Conservation (phyloP, 164 flowering plant species). For the Warburgia ugandensis region DNA sequence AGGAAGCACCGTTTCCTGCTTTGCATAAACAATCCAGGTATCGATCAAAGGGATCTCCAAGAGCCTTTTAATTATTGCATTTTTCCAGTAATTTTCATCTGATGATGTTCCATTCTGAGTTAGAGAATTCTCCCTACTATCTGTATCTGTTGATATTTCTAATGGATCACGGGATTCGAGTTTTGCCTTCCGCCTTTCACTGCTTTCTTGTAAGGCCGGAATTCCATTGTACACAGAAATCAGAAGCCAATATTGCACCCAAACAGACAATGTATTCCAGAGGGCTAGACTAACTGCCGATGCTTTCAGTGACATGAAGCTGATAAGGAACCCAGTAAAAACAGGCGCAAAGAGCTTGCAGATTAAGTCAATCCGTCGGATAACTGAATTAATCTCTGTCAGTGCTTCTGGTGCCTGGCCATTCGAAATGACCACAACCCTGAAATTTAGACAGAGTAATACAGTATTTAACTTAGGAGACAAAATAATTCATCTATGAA, state of each 20-base stretch:
- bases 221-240: slow-evolving; percentile 64
- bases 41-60: slow-evolving; percentile 29
- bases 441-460: too few relatives aligned
- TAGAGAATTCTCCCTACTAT: slow-evolving; percentile 15
- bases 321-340: slow-evolving; percentile 64
- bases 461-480: too few relatives aligned
- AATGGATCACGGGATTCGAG: slow-evolving; percentile 10
- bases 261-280: slow-evolving; percentile 61
- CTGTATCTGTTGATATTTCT: slow-evolving; percentile 12
- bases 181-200: slow-evolving; percentile 23
- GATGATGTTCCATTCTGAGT: slow-evolving; percentile 10
- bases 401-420: slow-evolving; percentile 45
- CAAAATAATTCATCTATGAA: too few relatives aligned
- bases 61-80: slow-evolving; percentile 14
- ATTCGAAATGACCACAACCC: slow-evolving; percentile 85
- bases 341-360: slow-evolving; percentile 84
- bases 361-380: slow-evolving; percentile 68
- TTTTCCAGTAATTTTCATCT: slow-evolving; percentile 12
- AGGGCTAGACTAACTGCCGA: slow-evolving; percentile 57
- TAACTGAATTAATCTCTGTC: slow-evolving; percentile 59
- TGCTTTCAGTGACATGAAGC: slow-evolving; percentile 72
- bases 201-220: slow-evolving; percentile 50
- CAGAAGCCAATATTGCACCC: slow-evolving; percentile 75
- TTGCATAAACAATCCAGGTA: slow-evolving; percentile 66
- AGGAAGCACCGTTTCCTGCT: slow-evolving; percentile 69